Conservation (phyloP, 192 early-diverging fungal species). For the Coemansia umbellata region DNA sequence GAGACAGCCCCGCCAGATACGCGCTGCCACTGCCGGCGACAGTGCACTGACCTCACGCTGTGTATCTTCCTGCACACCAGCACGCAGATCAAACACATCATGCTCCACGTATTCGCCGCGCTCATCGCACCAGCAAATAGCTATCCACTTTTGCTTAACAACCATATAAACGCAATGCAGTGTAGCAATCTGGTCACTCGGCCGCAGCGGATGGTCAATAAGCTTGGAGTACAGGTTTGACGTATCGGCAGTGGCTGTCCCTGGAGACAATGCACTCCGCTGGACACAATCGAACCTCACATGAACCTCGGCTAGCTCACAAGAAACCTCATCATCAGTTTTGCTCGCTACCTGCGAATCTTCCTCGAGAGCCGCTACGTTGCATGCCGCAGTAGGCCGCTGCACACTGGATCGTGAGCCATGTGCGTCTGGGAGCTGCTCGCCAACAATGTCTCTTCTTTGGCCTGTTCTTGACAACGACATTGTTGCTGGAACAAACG, state of each 20-base stretch:
- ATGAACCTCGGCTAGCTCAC: conserved; percentile 27
- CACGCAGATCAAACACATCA: conserved; percentile 12
- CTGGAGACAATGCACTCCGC: background rate
- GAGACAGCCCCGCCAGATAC: conserved; percentile 40
- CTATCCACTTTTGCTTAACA: conserved; percentile 15
- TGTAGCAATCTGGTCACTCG: conserved; percentile 21
- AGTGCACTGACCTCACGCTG: background rate
- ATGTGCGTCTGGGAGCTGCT: too few species aligned
- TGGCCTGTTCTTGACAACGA: conserved; percentile 11
- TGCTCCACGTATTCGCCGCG: conserved; percentile 50
- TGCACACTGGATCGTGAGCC: too few species aligned
- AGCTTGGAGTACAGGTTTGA: conserved; percentile 10
- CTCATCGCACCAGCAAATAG: conserved; percentile 49
- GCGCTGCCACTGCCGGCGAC: conserved; percentile 7
- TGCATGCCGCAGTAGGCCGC: too few species aligned
- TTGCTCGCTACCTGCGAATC: too few species aligned
- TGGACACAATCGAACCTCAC: conserved; percentile 10
- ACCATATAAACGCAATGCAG: conserved; percentile 41
- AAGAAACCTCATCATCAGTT: conserved; percentile 4
- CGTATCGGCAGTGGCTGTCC: background rate
- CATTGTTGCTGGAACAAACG: conserved; percentile 26
- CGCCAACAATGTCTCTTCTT: too few species aligned
- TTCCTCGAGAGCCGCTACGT: too few species aligned
- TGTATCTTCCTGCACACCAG: too few species aligned
- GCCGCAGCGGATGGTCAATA: conserved; percentile 25